Evolutionary conservation across 208 protist species (phyloP).

Genomic region (Trypanosoma grayi): DNA sequence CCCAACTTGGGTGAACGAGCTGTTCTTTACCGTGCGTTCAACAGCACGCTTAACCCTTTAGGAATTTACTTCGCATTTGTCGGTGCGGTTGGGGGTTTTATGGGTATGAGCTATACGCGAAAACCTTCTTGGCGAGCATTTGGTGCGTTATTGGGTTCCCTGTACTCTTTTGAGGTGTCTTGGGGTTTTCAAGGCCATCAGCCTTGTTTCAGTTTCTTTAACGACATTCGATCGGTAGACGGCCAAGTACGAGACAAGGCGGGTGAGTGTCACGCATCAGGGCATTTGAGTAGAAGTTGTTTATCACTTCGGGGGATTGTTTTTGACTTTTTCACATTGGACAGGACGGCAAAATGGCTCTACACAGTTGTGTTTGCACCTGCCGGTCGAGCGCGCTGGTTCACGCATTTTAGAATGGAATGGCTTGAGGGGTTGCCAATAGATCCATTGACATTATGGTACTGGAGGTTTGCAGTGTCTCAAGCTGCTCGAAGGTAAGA

Average conservation of each 20-base stretch:
- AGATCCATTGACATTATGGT: conserved; percentile 27
- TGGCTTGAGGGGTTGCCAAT: conserved; percentile 27
- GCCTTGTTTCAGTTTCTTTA: conserved; percentile 33
- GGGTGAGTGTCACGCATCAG: neutral
- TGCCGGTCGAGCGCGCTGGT: conserved; percentile 11
- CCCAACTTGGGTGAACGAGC: conserved; percentile 31
- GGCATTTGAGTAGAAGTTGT: neutral
- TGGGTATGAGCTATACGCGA: conserved; percentile 1
- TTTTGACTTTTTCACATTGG: conserved; percentile 25
- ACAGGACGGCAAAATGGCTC: conserved; percentile 22
- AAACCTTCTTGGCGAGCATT: conserved; percentile 5
- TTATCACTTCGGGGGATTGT: neutral
- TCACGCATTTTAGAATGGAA: conserved; percentile 11
- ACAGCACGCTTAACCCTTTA: conserved; percentile 32
- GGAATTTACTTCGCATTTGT: conserved; percentile 28
- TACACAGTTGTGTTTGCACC: neutral
- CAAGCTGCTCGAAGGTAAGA: neutral
- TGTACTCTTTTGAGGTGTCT: conserved; percentile 33
- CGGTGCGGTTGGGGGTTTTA: conserved; percentile 24
- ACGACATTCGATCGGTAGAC: conserved; percentile 32
- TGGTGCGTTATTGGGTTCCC: conserved; percentile 12
- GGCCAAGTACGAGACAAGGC: conserved; percentile 22
- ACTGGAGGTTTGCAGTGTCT: conserved; percentile 23
- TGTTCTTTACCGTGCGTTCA: conserved; percentile 32
- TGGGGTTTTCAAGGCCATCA: conserved; percentile 28